phyloP scores from a whole-genome alignment of 78 protist genomes.

The Dictyostelium capitatum region DNA sequence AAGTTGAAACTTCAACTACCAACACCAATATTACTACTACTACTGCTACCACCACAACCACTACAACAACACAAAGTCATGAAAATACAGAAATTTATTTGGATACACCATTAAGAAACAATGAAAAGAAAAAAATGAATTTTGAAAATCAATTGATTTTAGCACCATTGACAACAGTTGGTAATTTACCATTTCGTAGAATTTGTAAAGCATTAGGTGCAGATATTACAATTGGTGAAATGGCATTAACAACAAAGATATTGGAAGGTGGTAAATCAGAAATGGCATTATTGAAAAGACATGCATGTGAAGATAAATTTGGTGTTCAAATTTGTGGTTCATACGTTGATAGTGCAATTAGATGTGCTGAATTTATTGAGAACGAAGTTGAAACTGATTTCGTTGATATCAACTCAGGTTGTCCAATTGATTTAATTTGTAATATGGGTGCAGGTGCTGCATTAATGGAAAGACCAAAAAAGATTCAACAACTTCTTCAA shows the following conservation, averaged over 20 bases:
- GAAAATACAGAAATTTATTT: conserved; percentile 41
- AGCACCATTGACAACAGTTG: conserved; percentile 99
- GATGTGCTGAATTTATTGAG: conserved; percentile 77
- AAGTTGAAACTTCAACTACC: neutral
- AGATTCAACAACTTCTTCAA: conserved; percentile 25
- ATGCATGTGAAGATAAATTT: conserved; percentile 92
- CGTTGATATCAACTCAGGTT: conserved; percentile 96
- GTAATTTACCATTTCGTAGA: conserved; percentile 98
- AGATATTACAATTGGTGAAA: conserved; percentile 95
- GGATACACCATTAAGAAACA: conserved; percentile 18
- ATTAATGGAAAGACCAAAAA: conserved; percentile 77
- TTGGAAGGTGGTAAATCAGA: conserved; percentile 85
- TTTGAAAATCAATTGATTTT: conserved; percentile 89
- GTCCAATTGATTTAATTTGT: conserved; percentile 95
- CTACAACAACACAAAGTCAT: conserved; percentile 19
- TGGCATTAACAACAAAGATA: conserved; percentile 92
- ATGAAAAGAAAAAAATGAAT: conserved; percentile 87
- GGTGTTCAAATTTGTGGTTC: conserved; percentile 95
- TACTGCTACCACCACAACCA: neutral
- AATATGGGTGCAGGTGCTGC: conserved; percentile 90
- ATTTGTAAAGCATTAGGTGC: conserved; percentile 88
- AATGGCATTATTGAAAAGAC: conserved; percentile 91
- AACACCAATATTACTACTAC: neutral
- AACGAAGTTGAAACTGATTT: conserved; percentile 86
- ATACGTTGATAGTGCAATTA: conserved; percentile 57